A percentile compares a stretch with the other conserved stretches of the same genome.
Evolutionary conservation across 768 basidiomycete species (phyloP).

Genomic region (Kwoniella newhampshirensis): DNA sequence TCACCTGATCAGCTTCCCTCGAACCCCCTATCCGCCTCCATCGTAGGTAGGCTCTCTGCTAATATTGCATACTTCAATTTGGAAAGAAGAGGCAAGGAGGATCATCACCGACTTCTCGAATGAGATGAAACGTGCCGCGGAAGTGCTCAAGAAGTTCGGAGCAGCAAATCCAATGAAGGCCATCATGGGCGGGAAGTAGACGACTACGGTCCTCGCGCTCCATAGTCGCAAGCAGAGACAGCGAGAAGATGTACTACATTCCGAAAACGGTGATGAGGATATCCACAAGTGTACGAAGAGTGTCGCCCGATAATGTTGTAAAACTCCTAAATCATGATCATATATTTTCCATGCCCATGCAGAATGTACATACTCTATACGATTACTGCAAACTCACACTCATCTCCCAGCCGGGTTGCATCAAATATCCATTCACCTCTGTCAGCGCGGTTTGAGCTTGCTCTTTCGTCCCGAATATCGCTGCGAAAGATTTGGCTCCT

Average conservation of each 20-base stretch:
- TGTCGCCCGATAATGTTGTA: no score
- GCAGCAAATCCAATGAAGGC: not conserved
- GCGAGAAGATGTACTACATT: no score
- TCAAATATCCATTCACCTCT: slow-evolving; percentile 76
- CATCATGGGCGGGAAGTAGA: not conserved
- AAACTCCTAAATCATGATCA: no score
- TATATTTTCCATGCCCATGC: not conserved
- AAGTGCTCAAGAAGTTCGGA: slow-evolving; percentile 23
- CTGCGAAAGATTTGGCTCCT: slow-evolving; percentile 73
- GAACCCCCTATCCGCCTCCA: no score
- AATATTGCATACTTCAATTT: not conserved
- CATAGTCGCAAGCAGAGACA: no score
- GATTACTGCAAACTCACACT: slow-evolving; percentile 33
- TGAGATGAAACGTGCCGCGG: slow-evolving; percentile 24
- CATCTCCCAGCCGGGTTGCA: slow-evolving; percentile 60
- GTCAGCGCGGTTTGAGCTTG: slow-evolving; percentile 75
- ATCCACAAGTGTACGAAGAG: no score
- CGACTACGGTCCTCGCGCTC: no score
- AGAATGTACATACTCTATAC: not conserved
- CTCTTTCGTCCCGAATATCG: slow-evolving; percentile 71
- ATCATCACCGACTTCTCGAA: slow-evolving; percentile 28
- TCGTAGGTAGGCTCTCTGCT: no score
- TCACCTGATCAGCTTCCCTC: no score
- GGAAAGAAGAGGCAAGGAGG: slow-evolving; percentile 22
- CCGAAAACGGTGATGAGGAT: no score